Base-by-base conservation (phyloP, 208 protist species). In the Trypanosoma avium region DNA sequence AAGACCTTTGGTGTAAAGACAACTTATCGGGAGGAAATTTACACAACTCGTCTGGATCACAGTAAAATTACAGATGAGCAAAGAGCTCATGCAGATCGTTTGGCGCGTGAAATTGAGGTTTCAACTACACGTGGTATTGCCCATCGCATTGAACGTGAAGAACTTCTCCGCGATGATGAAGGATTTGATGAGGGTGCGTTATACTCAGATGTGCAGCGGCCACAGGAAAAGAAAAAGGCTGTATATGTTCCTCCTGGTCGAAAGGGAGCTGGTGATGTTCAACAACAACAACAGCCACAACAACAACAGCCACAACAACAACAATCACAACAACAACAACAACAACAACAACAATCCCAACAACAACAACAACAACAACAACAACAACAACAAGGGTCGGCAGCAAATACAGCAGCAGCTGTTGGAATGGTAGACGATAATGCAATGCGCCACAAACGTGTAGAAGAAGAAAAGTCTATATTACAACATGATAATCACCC, bases 41-140 rank as follows among this genome's bases (percentile, higher is more conserved):
- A 97, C 79, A 97, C 92, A 49, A 97, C 89, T n/a, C 77, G 76
- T 40, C 74, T 97, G 55, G 86, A 96, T 63, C 77, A 81, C 58
- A 73, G 70, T 47, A 84, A 83, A 75, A 61, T 95, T 26, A 84
- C 78, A 19, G 77, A 82, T 61, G 92, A 93, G 62, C 74, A 91
- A 65, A 43, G 78, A 21, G 72, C 61, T 6, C 65, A 85, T 45
- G 89, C 89, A 1, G 87, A 93, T 26, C 76, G 76, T 43, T 59
- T 90, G 0, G 88, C 87, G 6, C 75, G 77, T 29, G 84, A 91
- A 48, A 97, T 97, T 64, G 89, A 94, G 60, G 57, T 58, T 30
- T 81, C 75, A 21, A 33, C 57, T 6, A 81, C 77, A 26, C 83
- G 77, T 33, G 83, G 83, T 43, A 52, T 86, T 24, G 81, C 88